These are phyloP conservation scores for Didymella arachidicola DNA, from an alignment of 2,329 filamentous ascomycete species.

Conservation along the genomic window DNA sequence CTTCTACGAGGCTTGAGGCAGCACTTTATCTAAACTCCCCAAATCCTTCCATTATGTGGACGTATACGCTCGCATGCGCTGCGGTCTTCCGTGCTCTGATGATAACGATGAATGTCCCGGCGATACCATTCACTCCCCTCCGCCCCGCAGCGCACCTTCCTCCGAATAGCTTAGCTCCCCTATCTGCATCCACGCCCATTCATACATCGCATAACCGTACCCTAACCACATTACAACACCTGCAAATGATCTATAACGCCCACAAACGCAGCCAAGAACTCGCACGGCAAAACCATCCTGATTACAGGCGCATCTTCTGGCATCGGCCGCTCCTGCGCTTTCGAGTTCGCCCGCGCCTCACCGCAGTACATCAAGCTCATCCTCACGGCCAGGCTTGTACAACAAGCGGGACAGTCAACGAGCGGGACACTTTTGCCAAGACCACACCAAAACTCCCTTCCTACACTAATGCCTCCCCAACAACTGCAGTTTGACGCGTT, in stretches of 20 bases:
- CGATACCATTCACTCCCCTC: neutral
- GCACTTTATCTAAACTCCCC: neutral
- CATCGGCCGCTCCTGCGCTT: slow-evolving; percentile 80
- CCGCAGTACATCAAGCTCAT: slow-evolving; percentile 80
- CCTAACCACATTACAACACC: neutral
- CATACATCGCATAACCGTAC: neutral
- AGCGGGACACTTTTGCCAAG: too few relatives aligned
- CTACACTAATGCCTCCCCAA: too few relatives aligned
- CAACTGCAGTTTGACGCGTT: too few relatives aligned
- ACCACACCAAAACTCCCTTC: too few relatives aligned
- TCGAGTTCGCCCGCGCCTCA: slow-evolving; percentile 87
- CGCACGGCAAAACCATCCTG: slow-evolving; percentile 87
- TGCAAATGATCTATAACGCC: slow-evolving; percentile 9
- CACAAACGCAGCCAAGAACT: slow-evolving; percentile 69
- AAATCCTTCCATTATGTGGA: neutral
- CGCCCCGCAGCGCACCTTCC: slow-evolving; percentile 14
- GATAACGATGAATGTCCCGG: neutral
- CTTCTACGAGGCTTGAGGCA: neutral
- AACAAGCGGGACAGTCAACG: too few relatives aligned
- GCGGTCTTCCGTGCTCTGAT: neutral
- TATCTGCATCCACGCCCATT: neutral
- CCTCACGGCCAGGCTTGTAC: too few relatives aligned
- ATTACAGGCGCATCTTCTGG: slow-evolving; percentile 92
- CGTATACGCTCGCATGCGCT: neutral
- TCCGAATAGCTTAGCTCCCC: slow-evolving; percentile 2